phyloP scores from a whole-genome alignment of 192 early-diverging fungal species.

The Linnemannia zychae region DNA sequence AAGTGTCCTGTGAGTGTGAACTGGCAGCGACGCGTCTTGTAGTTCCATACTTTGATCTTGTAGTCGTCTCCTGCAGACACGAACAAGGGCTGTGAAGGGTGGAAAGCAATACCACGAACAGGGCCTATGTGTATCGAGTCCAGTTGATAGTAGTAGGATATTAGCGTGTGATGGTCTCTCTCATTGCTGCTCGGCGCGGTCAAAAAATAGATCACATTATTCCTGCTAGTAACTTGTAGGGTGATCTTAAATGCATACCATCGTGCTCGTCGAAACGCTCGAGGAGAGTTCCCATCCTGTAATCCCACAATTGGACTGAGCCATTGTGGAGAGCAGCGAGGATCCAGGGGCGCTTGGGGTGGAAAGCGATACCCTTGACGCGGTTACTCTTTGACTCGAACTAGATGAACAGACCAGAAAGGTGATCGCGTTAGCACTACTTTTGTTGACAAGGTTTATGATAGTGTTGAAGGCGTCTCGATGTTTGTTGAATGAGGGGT shows the following conservation, averaged over 20 bases:
- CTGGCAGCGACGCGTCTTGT: slow-evolving; percentile 95
- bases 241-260: slow-evolving; percentile 67
- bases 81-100: slow-evolving; percentile 96
- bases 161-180: neutral
- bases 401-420: slow-evolving; percentile 57
- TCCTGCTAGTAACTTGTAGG: neutral
- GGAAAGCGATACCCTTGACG: slow-evolving; percentile 96
- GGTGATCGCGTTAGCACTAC: neutral
- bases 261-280: slow-evolving; percentile 99
- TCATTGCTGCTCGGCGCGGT: neutral
- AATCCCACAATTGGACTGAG: slow-evolving; percentile 99
- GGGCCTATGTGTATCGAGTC: slow-evolving; percentile 73
- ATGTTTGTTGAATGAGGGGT: neutral
- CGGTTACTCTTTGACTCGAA: slow-evolving; percentile 99
- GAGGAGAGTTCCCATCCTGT: slow-evolving; percentile 97
- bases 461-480: neutral
- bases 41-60: slow-evolving; percentile 99
- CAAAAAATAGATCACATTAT: neutral
- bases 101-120: slow-evolving; percentile 96
- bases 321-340: slow-evolving; percentile 98
- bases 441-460: neutral
- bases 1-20: slow-evolving; percentile 98
- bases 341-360: slow-evolving; percentile 99
- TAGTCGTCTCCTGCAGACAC: slow-evolving; percentile 99
- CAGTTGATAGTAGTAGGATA: neutral